A percentile compares a stretch with the other conserved stretches of the same genome.
Conservation (phyloP, 2,329 filamentous ascomycete genomes). For the Aspergillus brunneoviolaceus region DNA sequence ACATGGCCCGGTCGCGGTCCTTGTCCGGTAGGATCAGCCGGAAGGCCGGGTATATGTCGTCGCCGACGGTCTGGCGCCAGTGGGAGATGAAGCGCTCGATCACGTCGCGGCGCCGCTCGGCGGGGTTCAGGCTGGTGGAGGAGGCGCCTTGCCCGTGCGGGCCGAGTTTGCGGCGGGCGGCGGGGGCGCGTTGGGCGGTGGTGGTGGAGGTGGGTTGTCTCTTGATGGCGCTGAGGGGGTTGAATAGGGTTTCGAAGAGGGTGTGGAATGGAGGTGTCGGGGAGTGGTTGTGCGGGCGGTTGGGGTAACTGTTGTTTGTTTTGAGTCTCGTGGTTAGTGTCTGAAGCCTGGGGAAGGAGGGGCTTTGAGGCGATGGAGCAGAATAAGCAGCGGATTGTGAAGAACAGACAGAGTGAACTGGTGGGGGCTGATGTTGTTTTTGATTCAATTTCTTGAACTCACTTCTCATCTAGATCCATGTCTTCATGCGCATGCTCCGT, state of each 20-base stretch:
- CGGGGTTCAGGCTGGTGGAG: constrained; percentile 58
- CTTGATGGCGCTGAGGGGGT: constrained; percentile 75
- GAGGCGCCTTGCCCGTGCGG: constrained; percentile 51
- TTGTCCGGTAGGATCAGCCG: constrained; percentile 90
- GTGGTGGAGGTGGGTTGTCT: constrained; percentile 60
- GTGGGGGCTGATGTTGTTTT: no score
- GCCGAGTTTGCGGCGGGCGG: constrained; percentile 58
- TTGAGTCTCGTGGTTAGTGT: background rate
- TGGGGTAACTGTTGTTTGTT: constrained; percentile 64
- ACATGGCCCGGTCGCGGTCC: constrained; percentile 87
- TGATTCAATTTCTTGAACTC: background rate
- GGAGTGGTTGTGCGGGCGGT: constrained; percentile 76
- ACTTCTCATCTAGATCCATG: constrained; percentile 34
- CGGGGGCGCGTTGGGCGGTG: constrained; percentile 52
- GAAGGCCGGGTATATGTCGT: constrained; percentile 91
- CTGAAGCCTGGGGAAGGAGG: no score
- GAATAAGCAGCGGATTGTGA: no score
- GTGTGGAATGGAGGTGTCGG: constrained; percentile 80
- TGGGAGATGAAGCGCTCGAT: constrained; percentile 81
- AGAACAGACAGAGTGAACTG: no score
- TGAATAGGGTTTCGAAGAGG: constrained; percentile 75
- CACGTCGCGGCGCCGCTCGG: constrained; percentile 76
- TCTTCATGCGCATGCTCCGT: constrained; percentile 20
- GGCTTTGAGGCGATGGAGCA: no score
- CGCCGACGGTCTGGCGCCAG: constrained; percentile 85